Conservation (phyloP, 768 basidiomycete species). For the Mycena filopes region DNA sequence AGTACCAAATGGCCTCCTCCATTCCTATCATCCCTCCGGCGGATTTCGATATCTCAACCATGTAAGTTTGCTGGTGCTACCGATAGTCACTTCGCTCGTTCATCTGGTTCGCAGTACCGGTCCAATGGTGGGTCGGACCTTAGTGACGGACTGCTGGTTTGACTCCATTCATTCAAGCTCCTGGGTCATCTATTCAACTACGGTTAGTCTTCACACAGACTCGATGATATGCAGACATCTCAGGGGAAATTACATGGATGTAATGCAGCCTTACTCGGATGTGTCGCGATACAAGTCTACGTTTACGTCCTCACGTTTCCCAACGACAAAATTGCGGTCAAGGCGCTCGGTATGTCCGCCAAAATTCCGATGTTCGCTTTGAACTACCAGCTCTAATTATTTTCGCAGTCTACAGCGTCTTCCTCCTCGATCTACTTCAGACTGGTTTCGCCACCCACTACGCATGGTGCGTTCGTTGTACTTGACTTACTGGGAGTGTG, state of each 20-base stretch:
- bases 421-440: conserved; percentile 16
- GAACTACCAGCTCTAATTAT: conserved; percentile 3
- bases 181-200: conserved; percentile 17
- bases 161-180: too few relatives aligned
- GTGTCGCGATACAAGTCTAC: conserved; percentile 15
- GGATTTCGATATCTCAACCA: conserved; percentile 6
- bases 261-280: conserved; percentile 12
- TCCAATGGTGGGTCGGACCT: conserved; percentile 20
- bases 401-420: conserved; percentile 10
- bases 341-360: conserved; percentile 16
- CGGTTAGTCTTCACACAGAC: neutral
- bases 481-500: neutral
- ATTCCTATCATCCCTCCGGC: neutral
- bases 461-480: neutral
- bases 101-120: conserved; percentile 8
- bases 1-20: conserved; percentile 4
- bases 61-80: conserved; percentile 1
- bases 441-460: conserved; percentile 19
- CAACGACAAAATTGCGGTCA: conserved; percentile 7
- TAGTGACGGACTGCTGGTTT: too few relatives aligned
- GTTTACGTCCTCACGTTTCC: conserved; percentile 13
- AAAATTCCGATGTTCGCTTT: too few relatives aligned
- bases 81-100: neutral
- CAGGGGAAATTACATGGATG: conserved; percentile 2
- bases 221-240: too few relatives aligned